Percentiles rank a stretch among this genome's conserved stretches.
These are phyloP conservation scores for Acephala macrosclerotiorum DNA, from an alignment of 2,329 filamentous ascomycete species.

Conservation along the genomic window DNA sequence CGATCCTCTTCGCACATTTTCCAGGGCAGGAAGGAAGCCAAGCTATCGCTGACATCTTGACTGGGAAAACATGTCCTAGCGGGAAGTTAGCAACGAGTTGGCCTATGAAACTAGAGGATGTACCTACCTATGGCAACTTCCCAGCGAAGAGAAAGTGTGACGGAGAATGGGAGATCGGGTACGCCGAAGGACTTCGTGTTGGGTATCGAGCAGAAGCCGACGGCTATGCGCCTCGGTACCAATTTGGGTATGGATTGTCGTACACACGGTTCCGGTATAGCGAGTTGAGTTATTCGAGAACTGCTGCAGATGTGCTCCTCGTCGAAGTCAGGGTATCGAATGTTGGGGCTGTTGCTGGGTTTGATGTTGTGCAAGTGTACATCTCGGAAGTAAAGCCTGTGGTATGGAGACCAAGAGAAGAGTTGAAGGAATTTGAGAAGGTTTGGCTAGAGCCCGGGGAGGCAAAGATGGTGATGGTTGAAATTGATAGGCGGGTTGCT, in stretches of 20 bases:
- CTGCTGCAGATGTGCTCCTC: conserved; percentile 14
- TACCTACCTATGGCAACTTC: conserved; percentile 67
- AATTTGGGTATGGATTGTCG: conserved; percentile 68
- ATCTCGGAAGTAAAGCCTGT: conserved; percentile 25
- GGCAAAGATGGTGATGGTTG: neutral
- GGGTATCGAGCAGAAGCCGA: conserved; percentile 71
- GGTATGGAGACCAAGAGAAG: conserved; percentile 5
- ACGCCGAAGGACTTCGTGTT: conserved; percentile 69
- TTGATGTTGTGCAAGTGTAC: conserved; percentile 42
- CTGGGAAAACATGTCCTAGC: conserved; percentile 43
- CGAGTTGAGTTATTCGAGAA: conserved; percentile 48
- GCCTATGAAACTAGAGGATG: conserved; percentile 61
- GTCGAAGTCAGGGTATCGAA: conserved; percentile 41
- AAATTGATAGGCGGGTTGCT: conserved; percentile 10
- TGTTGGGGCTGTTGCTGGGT: conserved; percentile 35
- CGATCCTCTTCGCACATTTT: conserved; percentile 46
- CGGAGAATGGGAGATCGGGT: conserved; percentile 60
- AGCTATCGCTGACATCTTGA: conserved; percentile 41
- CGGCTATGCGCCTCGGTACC: conserved; percentile 64
- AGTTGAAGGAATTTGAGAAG: conserved; percentile 16
- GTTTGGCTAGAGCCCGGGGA: conserved; percentile 3
- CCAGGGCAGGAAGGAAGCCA: conserved; percentile 49
- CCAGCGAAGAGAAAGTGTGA: conserved; percentile 46
- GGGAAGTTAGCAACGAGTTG: conserved; percentile 44
- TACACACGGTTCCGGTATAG: neutral